Percentiles rank a stretch among this genome's conserved stretches.
Conservation (phyloP, 192 early-diverging fungal species). For the Anaeromyces robustus region DNA sequence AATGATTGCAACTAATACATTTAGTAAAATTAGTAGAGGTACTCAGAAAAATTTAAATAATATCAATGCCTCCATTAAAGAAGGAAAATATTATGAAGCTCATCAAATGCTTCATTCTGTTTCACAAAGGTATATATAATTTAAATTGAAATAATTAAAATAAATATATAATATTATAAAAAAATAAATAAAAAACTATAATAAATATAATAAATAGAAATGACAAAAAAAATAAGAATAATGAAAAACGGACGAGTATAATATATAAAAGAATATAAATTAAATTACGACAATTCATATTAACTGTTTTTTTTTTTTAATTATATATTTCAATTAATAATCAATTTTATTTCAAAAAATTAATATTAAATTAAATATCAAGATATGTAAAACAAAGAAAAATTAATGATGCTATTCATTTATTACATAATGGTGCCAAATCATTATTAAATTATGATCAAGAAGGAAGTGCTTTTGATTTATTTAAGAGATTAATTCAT, state of each 20-base stretch:
- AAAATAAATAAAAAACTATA: no score
- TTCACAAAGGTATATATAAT: conserved; percentile 45
- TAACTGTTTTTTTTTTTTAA: no score
- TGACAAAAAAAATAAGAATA: no score
- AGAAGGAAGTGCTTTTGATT: conserved; percentile 63
- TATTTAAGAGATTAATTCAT: conserved; percentile 65
- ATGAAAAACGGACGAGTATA: no score
- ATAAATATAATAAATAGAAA: no score
- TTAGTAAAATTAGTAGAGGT: background rate
- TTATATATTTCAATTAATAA: no score
- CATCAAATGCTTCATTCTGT: conserved; percentile 96
- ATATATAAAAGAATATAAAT: no score
- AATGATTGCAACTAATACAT: background rate
- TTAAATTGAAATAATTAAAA: background rate
- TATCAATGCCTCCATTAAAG: conserved; percentile 20
- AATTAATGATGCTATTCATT: conserved; percentile 50
- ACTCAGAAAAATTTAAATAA: background rate
- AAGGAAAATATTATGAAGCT: conserved; percentile 89
- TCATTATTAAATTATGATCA: conserved; percentile 67
- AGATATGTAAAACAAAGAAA: conserved; percentile 83
- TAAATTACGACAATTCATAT: no score
- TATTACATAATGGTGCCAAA: conserved; percentile 64
- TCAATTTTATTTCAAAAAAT: no score
- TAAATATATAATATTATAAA: no score
- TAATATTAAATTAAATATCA: no score